phyloP scores from a whole-genome alignment of 1,284 basidiomycete genomes.

The Microbotryomycetes sp. region DNA sequence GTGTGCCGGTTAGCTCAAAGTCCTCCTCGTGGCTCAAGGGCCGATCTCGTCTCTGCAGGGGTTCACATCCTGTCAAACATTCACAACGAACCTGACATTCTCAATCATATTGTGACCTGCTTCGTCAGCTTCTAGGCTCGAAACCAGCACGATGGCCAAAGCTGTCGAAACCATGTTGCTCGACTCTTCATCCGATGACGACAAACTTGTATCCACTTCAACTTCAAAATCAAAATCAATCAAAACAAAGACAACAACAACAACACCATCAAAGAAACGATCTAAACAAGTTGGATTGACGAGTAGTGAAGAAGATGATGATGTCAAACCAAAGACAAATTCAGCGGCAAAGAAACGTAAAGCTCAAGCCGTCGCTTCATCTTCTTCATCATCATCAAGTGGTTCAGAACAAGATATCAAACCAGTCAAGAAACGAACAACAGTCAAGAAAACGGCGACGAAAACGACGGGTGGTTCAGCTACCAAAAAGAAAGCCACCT shows the following conservation, averaged over 20 bases:
- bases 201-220: constrained; percentile 7
- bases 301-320: neutral
- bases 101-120: too few relatives aligned
- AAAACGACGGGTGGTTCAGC: neutral
- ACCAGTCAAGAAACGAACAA: too few relatives aligned
- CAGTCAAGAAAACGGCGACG: constrained; percentile 35
- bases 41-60: too few relatives aligned
- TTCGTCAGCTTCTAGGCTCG: neutral
- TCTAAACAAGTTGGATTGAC: neutral
- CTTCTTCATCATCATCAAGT: neutral
- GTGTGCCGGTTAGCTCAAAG: too few relatives aligned
- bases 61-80: too few relatives aligned
- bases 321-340: constrained; percentile 25
- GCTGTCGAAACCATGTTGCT: constrained; percentile 32
- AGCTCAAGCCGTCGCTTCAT: constrained; percentile 1
- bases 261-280: neutral
- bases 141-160: neutral
- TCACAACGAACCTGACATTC: too few relatives aligned
- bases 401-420: neutral
- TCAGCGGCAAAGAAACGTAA: constrained; percentile 16
- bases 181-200: constrained; percentile 19
- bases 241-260: neutral
- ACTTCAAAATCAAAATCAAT: neutral
- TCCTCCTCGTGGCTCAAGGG: too few relatives aligned
- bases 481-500: constrained; percentile 16